Evolutionary conservation across 1,139 yeast genomes (phyloP).

Genomic region (Protomyces pachydermus): DNA sequence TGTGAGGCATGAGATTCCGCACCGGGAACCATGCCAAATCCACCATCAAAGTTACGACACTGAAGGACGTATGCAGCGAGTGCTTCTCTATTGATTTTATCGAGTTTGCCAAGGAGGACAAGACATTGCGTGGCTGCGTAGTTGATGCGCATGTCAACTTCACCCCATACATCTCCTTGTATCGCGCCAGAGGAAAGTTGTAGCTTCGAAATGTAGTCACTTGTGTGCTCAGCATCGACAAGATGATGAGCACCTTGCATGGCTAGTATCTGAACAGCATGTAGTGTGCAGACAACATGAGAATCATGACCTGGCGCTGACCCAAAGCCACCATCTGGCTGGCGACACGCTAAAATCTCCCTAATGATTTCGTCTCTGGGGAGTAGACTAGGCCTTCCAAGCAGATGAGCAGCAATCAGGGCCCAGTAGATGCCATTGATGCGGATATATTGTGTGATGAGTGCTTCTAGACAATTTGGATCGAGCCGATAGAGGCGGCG

Average conservation of each 20-base stretch:
- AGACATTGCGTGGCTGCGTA: conserved; percentile 75
- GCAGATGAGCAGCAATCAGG: conserved; percentile 61
- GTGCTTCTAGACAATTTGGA: conserved; percentile 63
- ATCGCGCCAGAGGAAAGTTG: conserved; percentile 61
- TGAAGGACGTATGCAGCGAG: conserved; percentile 60
- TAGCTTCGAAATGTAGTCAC: conserved; percentile 50
- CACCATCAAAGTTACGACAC: conserved; percentile 93
- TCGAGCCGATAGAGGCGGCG: conserved; percentile 4
- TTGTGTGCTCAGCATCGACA: conserved; percentile 41
- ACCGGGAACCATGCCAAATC: conserved; percentile 89
- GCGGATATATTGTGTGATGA: conserved; percentile 85
- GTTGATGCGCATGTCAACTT: conserved; percentile 83
- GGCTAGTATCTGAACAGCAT: conserved; percentile 74
- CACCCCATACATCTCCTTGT: conserved; percentile 81
- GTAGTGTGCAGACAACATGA: conserved; percentile 78
- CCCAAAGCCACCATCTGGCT: conserved; percentile 71
- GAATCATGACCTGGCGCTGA: conserved; percentile 87
- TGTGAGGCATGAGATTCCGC: conserved; percentile 95
- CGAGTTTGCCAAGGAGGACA: conserved; percentile 61
- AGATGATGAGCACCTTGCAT: conserved; percentile 58
- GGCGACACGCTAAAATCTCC: conserved; percentile 65
- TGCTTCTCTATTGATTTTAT: conserved; percentile 55
- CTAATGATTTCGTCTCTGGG: conserved; percentile 56
- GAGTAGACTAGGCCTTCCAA: conserved; percentile 56
- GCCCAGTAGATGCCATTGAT: conserved; percentile 97